Evolutionary conservation across 2,329 filamentous ascomycete species (phyloP).

Genomic region (Leptosphaerulina australis): DNA sequence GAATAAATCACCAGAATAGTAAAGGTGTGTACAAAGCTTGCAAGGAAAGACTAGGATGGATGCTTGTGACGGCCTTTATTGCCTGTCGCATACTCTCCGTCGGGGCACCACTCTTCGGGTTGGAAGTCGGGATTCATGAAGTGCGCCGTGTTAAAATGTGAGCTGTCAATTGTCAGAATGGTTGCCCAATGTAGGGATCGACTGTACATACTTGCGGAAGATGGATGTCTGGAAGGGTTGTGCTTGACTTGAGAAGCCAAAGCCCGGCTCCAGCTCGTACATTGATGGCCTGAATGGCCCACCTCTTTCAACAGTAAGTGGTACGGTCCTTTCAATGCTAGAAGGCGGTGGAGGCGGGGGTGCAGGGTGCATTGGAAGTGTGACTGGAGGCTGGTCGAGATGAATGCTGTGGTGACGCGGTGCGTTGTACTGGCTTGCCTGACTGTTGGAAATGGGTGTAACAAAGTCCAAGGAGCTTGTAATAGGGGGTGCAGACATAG

Average conservation of each 20-base stretch:
- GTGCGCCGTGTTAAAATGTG: slow-evolving; percentile 59
- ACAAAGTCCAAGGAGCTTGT: slow-evolving; percentile 44
- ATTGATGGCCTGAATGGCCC: slow-evolving; percentile 55
- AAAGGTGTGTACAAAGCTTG: slow-evolving; percentile 26
- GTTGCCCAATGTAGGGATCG: no score
- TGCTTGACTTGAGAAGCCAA: slow-evolving; percentile 45
- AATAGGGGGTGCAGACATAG: slow-evolving; percentile 37
- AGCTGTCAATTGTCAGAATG: slow-evolving; percentile 45
- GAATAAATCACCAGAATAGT: slow-evolving; percentile 36
- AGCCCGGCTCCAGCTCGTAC: slow-evolving; percentile 54
- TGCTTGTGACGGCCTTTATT: slow-evolving; percentile 48
- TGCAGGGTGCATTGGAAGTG: slow-evolving; percentile 41
- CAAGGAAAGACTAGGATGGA: slow-evolving; percentile 36
- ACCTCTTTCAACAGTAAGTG: slow-evolving; percentile 40
- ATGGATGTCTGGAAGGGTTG: slow-evolving; percentile 57
- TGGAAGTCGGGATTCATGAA: slow-evolving; percentile 60
- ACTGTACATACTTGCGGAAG: slow-evolving; percentile 54
- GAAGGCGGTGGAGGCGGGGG: slow-evolving; percentile 35
- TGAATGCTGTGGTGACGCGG: slow-evolving; percentile 39
- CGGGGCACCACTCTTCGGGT: slow-evolving; percentile 59
- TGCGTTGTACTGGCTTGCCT: slow-evolving; percentile 34
- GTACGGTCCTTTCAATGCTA: slow-evolving; percentile 38
- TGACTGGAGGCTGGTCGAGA: slow-evolving; percentile 41
- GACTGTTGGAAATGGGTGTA: slow-evolving; percentile 35
- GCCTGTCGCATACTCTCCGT: slow-evolving; percentile 52